phyloP scores from a whole-genome alignment of 2,329 filamentous ascomycete genomes.

The Apiospora aurea region DNA sequence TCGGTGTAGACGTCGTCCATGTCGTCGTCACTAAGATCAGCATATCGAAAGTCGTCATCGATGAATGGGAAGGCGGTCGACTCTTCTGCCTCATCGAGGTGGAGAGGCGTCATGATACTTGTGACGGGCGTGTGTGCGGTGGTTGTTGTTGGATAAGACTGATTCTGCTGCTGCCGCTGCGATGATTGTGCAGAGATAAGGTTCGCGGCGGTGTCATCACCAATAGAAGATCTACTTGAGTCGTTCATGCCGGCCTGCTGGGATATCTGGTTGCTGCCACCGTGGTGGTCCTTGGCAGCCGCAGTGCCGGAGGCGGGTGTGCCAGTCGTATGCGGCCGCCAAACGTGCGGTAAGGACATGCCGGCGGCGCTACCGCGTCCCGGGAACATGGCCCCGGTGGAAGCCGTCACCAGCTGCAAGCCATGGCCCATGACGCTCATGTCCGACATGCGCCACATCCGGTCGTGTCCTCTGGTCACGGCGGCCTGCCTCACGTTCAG shows the following conservation, averaged over 20 bases:
- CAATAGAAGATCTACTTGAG: no score
- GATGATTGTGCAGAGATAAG: not conserved
- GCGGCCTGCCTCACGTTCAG: conserved; percentile 52
- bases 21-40: conserved; percentile 50
- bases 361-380: conserved; percentile 30
- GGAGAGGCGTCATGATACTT: conserved; percentile 29
- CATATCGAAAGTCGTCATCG: conserved; percentile 54
- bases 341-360: conserved; percentile 33
- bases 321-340: conserved; percentile 40
- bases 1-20: conserved; percentile 62
- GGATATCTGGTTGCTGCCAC: not conserved
- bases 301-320: conserved; percentile 22
- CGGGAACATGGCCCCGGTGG: conserved; percentile 42
- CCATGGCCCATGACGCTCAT: conserved; percentile 45
- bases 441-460: conserved; percentile 44
- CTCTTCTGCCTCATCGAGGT: conserved; percentile 47
- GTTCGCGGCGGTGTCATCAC: not conserved
- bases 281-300: not conserved
- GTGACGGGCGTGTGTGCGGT: not conserved
- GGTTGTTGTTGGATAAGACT: no score
- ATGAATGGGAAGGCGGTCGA: conserved; percentile 57
- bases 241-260: not conserved
- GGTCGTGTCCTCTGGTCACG: conserved; percentile 39
- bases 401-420: conserved; percentile 40
- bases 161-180: not conserved